Evolutionary conservation across 1,284 basidiomycete species (phyloP).

Genomic region (Somion occarium): DNA sequence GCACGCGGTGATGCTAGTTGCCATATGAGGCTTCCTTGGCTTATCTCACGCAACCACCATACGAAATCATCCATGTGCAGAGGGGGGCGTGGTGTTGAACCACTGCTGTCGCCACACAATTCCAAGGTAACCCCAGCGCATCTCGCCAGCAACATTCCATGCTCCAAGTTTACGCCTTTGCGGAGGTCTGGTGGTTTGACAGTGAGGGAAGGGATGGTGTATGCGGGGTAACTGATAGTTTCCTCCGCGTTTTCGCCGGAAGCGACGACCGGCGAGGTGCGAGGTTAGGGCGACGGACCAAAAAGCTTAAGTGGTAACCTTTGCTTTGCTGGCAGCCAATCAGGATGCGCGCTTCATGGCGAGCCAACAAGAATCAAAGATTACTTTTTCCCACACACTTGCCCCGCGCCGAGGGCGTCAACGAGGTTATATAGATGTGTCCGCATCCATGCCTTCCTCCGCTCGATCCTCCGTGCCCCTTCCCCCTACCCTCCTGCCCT

Average conservation of each 20-base stretch:
- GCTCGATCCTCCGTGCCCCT: constrained; percentile 7
- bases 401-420: not conserved
- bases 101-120: too few relatives aligned
- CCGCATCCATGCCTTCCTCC: constrained; percentile 1
- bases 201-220: not conserved
- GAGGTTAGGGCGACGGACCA: not conserved
- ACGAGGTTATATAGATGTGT: constrained; percentile 12
- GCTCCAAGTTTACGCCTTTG: too few relatives aligned
- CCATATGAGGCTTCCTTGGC: not conserved
- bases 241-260: constrained; percentile 2
- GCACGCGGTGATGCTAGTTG: too few relatives aligned
- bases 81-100: too few relatives aligned
- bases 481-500: not conserved
- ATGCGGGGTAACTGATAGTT: not conserved
- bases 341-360: not conserved
- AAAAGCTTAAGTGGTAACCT: constrained; percentile 2
- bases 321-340: constrained; percentile 4
- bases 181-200: not conserved
- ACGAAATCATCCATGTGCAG: too few relatives aligned
- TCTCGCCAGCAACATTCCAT: not conserved
- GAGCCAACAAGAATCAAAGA: not conserved
- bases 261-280: not conserved
- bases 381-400: not conserved
- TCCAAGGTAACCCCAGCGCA: too few relatives aligned
- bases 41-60: not conserved